phyloP scores from a whole-genome alignment of 2,329 filamentous ascomycete genomes.

The Byssoonygena ceratinophila region DNA sequence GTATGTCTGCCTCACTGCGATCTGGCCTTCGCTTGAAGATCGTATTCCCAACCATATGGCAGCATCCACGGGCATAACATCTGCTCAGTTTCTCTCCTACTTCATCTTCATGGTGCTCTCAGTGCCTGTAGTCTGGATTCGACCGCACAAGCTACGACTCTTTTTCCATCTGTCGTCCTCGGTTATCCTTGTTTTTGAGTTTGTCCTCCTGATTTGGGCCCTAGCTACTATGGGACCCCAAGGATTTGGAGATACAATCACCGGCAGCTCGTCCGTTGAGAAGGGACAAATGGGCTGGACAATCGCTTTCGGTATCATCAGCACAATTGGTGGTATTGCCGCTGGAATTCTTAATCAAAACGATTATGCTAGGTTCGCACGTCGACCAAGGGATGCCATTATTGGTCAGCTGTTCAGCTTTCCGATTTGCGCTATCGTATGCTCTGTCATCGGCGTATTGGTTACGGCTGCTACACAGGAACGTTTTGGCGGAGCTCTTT shows the following conservation, averaged over 20 bases:
- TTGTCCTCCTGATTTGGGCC: conserved; percentile 15
- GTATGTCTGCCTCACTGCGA: conserved; percentile 16
- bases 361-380: conserved; percentile 38
- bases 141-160: conserved; percentile 24
- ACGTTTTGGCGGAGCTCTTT: conserved; percentile 31
- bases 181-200: conserved; percentile 11
- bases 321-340: conserved; percentile 37
- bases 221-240: conserved; percentile 11
- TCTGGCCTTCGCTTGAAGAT: conserved; percentile 25
- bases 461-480: conserved; percentile 25
- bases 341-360: conserved; percentile 39
- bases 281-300: conserved; percentile 27
- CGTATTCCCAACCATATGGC: conserved; percentile 28
- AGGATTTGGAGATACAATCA: conserved; percentile 12
- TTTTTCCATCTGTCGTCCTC: conserved; percentile 13
- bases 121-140: conserved; percentile 37
- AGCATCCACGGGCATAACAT: conserved; percentile 27
- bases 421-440: conserved; percentile 11
- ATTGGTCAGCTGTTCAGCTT: conserved; percentile 35
- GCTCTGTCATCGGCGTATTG: conserved; percentile 25
- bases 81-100: conserved; percentile 28
- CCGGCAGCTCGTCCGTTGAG: conserved; percentile 1
- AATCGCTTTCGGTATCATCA: conserved; percentile 33
- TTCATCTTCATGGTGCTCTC: conserved; percentile 30
- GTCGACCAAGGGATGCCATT: conserved; percentile 33